These are phyloP conservation scores for Rubia peregrina DNA, from an alignment of 305 asterid species.

Conservation along the genomic window DNA sequence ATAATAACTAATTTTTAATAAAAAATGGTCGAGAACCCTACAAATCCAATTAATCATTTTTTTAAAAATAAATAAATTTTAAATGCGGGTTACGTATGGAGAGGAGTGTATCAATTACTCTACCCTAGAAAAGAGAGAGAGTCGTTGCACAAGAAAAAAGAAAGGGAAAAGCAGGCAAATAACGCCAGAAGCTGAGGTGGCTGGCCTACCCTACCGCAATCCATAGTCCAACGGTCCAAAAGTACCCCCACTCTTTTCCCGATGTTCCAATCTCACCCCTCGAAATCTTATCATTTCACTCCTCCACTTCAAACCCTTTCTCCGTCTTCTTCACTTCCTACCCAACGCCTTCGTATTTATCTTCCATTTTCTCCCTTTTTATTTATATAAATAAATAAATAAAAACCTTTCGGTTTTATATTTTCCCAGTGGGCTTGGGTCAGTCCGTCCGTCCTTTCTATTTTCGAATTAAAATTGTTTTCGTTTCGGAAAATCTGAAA, in stretches of 20 bases:
- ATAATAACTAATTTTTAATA: no score
- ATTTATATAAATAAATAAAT: no score
- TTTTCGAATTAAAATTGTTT: neutral
- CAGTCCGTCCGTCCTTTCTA: neutral
- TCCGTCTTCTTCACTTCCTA: neutral
- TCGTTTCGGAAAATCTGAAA: neutral
- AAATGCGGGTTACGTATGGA: no score
- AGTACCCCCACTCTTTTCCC: neutral
- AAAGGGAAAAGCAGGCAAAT: neutral
- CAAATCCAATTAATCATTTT: no score
- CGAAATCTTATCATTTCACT: neutral
- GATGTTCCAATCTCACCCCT: neutral
- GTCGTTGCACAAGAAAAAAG: neutral
- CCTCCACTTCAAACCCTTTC: no score
- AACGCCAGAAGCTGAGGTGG: neutral
- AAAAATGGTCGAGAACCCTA: no score
- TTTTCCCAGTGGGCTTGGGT: no score
- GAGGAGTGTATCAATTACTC: neutral
- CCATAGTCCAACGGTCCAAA: neutral
- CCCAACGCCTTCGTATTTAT: neutral
- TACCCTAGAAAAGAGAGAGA: neutral
- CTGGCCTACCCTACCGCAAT: neutral
- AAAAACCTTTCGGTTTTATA: neutral
- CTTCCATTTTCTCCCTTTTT: neutral
- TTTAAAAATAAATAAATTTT: no score